Evolutionary conservation across 2,329 filamentous ascomycete genomes (phyloP), one percentile per base, ranked within the genome.

Genomic region (Stenocarpella maydis): DNA sequence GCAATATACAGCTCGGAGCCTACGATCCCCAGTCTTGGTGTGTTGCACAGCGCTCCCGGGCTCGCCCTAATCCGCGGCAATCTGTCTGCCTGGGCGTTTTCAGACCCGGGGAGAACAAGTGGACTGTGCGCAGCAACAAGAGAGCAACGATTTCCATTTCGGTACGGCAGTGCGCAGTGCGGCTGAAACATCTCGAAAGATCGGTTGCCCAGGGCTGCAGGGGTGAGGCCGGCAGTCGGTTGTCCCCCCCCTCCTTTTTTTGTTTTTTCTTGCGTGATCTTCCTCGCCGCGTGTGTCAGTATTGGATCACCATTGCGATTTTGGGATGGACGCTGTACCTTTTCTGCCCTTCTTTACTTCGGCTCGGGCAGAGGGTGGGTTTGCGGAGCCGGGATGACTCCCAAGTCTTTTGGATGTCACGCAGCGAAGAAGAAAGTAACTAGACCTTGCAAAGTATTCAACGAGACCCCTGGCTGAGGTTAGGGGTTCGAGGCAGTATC

Each of bases 141-240:
- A 34, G 31, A 61, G 41, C 58, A 61, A 12, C 41, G 19, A 37
- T 28, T 61, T 34, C 41, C 47, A 47, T 41, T 47, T 61, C 58
- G 26, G 58, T 41, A 47, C 58, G 58, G 41, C 58, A 61, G 19
- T 61, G 58, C 58, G 41, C 58, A 61, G 19, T 61, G 58, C 58
- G 58, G 58, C 58, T 61, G 58, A 61, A 47, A 61, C 58, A 61
- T 34, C 17, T 61, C 6, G 15, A 34, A 37, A 2, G 34, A 2
- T 37, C 26, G 41, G 31, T 17, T 17, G 58, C 41, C 12, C 26
- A 5, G 41, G 4, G 28, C 34, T 15, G 41, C 58, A 61, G 34
- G 58, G 58, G 47, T 61, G 26, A 21, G 26, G 58, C 58, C 58
- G 58, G 58, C 41, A 61, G 41, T 21, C 41, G 58, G 41, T n/a